Percentiles rank a stretch among this genome's conserved stretches.
Evolutionary conservation across 768 basidiomycete species (phyloP).

Genomic region (Pholiota molesta): DNA sequence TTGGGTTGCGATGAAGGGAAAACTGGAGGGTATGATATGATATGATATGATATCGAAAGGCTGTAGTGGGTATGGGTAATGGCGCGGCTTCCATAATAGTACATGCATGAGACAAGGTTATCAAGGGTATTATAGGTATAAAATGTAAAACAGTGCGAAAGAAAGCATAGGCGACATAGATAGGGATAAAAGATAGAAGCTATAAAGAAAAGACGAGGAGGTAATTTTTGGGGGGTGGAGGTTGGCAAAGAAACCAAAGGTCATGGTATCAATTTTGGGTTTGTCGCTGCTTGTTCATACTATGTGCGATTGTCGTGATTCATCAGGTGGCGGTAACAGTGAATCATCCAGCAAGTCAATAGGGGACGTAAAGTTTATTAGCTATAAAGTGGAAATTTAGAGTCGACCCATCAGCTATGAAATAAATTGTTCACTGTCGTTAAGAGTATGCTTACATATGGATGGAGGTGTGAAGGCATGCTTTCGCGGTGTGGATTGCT

Average conservation of each 20-base stretch:
- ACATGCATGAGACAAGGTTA: slow-evolving; percentile 2
- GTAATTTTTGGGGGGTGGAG: not conserved
- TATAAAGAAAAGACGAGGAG: not conserved
- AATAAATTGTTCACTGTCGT: not conserved
- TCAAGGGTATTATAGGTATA: slow-evolving; percentile 5
- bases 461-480: slow-evolving; percentile 37
- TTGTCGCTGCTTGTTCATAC: not conserved
- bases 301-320: slow-evolving; percentile 1
- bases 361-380: slow-evolving; percentile 48
- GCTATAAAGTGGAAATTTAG: slow-evolving; percentile 24
- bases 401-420: slow-evolving; percentile 28
- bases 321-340: slow-evolving; percentile 1
- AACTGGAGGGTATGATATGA: slow-evolving; percentile 1
- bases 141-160: slow-evolving; percentile 3
- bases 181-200: slow-evolving; percentile 7
- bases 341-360: slow-evolving; percentile 38
- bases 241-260: no score
- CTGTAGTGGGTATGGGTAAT: not conserved
- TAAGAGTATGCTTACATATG: slow-evolving; percentile 36
- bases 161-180: slow-evolving; percentile 1
- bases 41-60: slow-evolving; percentile 1
- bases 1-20: not conserved
- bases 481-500: slow-evolving; percentile 21
- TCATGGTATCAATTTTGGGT: not conserved
- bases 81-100: slow-evolving; percentile 1